These are phyloP conservation scores for Leersia perrieri DNA, from an alignment of 176 grass and related monocot genomes.

Conservation along the genomic window DNA sequence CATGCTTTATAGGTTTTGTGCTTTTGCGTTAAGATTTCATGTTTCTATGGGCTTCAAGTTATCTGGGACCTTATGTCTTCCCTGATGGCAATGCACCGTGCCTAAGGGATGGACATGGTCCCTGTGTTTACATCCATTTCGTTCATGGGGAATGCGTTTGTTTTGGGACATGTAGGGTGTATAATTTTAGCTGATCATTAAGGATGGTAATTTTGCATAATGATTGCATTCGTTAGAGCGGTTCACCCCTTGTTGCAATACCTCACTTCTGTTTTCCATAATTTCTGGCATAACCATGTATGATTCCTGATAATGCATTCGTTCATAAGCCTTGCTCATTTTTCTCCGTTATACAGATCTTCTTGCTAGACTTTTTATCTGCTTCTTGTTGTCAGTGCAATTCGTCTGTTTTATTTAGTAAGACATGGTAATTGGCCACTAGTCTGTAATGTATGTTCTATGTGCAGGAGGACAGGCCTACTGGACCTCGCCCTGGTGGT, in stretches of 20 bases:
- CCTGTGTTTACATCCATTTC: constrained; percentile 25
- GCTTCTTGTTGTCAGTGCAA: neutral
- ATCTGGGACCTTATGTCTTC: constrained; percentile 34
- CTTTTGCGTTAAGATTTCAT: neutral
- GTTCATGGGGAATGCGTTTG: constrained; percentile 65
- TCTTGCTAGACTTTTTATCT: neutral
- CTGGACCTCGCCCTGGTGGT: constrained; percentile 34
- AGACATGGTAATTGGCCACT: neutral
- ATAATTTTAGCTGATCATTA: constrained; percentile 52
- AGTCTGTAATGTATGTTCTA: neutral
- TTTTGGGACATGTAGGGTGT: too few species aligned
- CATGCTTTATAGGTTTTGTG: neutral
- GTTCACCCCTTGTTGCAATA: neutral
- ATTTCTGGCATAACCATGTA: too few species aligned
- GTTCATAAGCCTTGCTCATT: neutral
- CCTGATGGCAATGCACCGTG: constrained; percentile 25
- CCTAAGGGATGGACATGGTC: constrained; percentile 33
- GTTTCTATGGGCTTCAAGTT: neutral
- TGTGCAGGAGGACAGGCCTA: constrained; percentile 35
- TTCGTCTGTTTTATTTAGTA: neutral
- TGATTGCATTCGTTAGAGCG: neutral
- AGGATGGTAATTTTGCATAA: constrained; percentile 23
- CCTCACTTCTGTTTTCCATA: too few species aligned
- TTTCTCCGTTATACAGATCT: neutral
- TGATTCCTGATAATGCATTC: too few species aligned